Conservation (phyloP, 768 basidiomycete genomes). For the Collybia nuda region DNA sequence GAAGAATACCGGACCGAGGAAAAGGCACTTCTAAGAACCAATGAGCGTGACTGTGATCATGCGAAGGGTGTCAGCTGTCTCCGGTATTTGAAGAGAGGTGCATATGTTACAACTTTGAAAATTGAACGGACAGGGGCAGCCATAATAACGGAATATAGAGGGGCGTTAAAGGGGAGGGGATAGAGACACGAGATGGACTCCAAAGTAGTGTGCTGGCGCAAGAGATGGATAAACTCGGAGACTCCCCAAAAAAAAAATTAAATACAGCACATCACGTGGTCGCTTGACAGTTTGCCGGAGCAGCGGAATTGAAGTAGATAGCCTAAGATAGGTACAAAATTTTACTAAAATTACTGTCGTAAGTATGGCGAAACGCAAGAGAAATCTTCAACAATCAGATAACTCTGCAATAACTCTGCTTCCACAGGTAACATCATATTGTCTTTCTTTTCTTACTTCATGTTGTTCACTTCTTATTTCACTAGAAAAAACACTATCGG, state of each 20-base stretch:
- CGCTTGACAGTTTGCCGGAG: constrained; percentile 5
- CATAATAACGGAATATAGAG: constrained; percentile 31
- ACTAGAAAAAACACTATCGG: constrained; percentile 79
- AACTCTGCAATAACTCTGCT: constrained; percentile 26
- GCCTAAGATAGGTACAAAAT: too few species aligned
- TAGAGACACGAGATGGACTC: neutral
- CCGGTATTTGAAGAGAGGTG: neutral
- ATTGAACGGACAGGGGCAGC: constrained; percentile 36
- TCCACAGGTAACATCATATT: constrained; percentile 43
- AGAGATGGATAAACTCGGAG: constrained; percentile 15
- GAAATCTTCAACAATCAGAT: constrained; percentile 14
- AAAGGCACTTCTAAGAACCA: constrained; percentile 40
- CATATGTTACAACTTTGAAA: constrained; percentile 36
- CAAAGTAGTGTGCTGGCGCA: neutral
- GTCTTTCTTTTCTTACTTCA: neutral
- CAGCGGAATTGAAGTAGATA: too few species aligned
- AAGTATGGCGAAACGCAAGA: constrained; percentile 34
- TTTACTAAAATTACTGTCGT: too few species aligned
- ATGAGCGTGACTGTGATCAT: constrained; percentile 47
- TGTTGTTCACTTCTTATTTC: constrained; percentile 2
- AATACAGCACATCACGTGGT: constrained; percentile 21
- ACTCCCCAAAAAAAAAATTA: constrained; percentile 3
- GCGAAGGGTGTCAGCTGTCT: neutral
- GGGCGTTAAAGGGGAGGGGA: constrained; percentile 3
- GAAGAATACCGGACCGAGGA: constrained; percentile 62